A percentile compares a stretch with the other conserved stretches of the same genome.
These are phyloP conservation scores for Mentha longifolia DNA, from an alignment of 257 asterid species.

Conservation along the genomic window DNA sequence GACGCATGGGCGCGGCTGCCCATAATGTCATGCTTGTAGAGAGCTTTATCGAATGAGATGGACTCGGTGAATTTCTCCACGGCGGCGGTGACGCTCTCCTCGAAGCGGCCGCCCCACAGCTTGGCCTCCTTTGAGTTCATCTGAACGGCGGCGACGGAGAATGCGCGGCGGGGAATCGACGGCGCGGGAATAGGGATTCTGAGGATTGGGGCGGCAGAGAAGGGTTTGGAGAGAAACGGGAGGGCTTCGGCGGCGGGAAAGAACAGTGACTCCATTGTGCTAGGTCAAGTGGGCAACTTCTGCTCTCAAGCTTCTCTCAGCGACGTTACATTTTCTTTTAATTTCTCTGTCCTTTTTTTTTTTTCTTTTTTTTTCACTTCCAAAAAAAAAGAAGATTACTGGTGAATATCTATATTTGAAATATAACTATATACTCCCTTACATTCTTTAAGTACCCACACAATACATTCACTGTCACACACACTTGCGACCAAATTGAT, in stretches of 20 bases:
- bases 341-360: too few relatives aligned
- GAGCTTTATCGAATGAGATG: constrained; percentile 80
- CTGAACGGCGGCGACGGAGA: constrained; percentile 43
- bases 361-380: too few relatives aligned
- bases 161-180: constrained; percentile 32
- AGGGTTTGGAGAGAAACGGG: constrained; percentile 37
- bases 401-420: too few relatives aligned
- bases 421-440: too few relatives aligned
- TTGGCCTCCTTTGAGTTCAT: constrained; percentile 74
- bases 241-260: constrained; percentile 28
- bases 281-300: constrained; percentile 27
- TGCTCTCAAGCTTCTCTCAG: background rate
- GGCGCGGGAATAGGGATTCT: constrained; percentile 10
- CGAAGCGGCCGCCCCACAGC: constrained; percentile 98
- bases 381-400: too few relatives aligned
- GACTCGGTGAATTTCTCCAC: constrained; percentile 97
- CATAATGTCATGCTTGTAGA: constrained; percentile 92
- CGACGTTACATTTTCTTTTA: too few relatives aligned
- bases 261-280: constrained; percentile 33
- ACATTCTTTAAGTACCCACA: too few relatives aligned
- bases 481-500: too few relatives aligned
- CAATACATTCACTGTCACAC: too few relatives aligned
- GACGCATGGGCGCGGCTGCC: constrained; percentile 97
- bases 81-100: constrained; percentile 83
- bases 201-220: constrained; percentile 25